These are phyloP conservation scores for Elaeis oleifera DNA, from an alignment of 202 grass and related monocot species.

Conservation along the genomic window DNA sequence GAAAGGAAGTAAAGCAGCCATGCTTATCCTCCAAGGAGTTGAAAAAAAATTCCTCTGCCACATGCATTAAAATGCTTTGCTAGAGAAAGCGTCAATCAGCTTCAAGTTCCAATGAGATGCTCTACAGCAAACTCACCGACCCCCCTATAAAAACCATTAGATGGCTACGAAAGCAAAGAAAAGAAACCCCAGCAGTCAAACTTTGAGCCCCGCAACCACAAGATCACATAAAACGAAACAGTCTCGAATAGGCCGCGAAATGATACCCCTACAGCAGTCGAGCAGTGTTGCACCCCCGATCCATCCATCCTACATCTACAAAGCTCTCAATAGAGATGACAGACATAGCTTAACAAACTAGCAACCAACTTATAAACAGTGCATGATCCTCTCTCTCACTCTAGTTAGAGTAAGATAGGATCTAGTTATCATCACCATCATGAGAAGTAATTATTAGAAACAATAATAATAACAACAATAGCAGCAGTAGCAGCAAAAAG, in stretches of 20 bases:
- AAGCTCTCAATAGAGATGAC: conserved; percentile 34
- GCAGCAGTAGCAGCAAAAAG: not conserved
- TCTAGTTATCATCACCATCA: too few species aligned
- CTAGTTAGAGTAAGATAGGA: too few species aligned
- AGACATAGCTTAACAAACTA: too few species aligned
- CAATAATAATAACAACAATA: not conserved
- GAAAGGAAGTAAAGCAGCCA: conserved; percentile 13
- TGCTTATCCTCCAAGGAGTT: conserved; percentile 25
- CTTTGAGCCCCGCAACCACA: not conserved
- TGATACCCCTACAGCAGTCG: conserved; percentile 22
- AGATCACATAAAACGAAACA: conserved; percentile 20
- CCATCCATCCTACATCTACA: conserved; percentile 35
- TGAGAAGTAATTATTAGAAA: conserved; percentile 4
- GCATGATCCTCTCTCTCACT: too few species aligned
- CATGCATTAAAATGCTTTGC: conserved; percentile 33
- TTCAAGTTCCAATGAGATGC: conserved; percentile 56
- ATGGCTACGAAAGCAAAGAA: conserved; percentile 17
- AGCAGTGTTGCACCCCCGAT: conserved; percentile 11
- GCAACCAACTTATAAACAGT: too few species aligned
- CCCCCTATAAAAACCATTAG: conserved; percentile 3
- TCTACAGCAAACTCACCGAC: conserved; percentile 11
- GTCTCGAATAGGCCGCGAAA: not conserved
- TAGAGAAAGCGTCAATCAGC: conserved; percentile 29
- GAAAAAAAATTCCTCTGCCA: conserved; percentile 34
- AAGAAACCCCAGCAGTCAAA: conserved; percentile 25